Base-by-base conservation (phyloP, 495 filamentous ascomycete genomes). In the Trichoderma asperelloides region DNA sequence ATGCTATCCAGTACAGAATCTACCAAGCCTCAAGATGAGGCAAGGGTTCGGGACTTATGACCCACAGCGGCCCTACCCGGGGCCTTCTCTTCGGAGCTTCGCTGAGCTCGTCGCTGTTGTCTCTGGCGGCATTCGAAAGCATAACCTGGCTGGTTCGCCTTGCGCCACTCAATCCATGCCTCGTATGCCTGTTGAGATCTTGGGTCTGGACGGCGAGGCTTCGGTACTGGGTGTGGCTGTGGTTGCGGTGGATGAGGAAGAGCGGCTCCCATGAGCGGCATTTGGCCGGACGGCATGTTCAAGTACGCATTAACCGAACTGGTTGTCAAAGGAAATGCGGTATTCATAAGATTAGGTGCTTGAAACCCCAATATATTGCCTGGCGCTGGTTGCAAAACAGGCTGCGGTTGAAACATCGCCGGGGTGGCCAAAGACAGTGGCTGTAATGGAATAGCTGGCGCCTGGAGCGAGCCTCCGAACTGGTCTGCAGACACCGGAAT, bases 151-250 rank as follows among this genome's bases (percentile, higher is more conserved):
- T 69, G 65, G 25, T 55, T 51, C 9, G 62, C 49, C 63, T 70
- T 70, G 63, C 69, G 64, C 57, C 62, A 64, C 51, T 71, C 69
- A 27, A 68, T 67, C n/a, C 47, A 70, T 8, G 66, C 67, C 67
- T 71, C 67, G 45, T 67, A 68, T n/a, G 66, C 57, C 40, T 68
- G 69, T 55, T 68, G 67, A 16, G 25, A 65, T 9, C 41, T 27
- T 21, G 69, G 39, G 25, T 69, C 65, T 18, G 33, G 69, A 15
- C 47, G 40, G 3, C 65, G 37, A 8, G 68, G 69, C 65, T 71
- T 68, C 30, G 51, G 55, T 25, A 62, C 30, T 28, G 67, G 64
- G 28, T 41, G 41, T 27, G 66, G 65, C 13, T 21, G 28, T 28
- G 67, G 60, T 39, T 55, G 41, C 41, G 66, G 65, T 21, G 30